Evolutionary conservation across 768 basidiomycete genomes (phyloP), one percentile per base, ranked within the genome.

Genomic region (Phlebiopsis gigantea): DNA sequence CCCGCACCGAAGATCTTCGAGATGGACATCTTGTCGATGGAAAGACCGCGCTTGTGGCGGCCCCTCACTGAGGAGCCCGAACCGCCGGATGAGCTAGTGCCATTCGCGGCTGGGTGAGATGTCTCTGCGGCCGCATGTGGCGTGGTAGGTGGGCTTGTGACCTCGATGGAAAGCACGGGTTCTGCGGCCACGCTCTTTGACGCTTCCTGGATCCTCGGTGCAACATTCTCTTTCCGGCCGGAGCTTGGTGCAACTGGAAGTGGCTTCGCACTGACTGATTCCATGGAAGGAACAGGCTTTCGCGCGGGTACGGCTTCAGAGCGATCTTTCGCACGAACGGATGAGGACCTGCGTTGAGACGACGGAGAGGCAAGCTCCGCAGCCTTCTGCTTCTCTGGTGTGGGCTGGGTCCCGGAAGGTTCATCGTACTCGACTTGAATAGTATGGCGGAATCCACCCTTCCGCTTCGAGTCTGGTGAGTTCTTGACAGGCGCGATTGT

Each of bases 341-440:
- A 66, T 25, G 62, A 59, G 42, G 57, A 62, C 61, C 63, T 61
- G 26, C 31, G 44, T 19, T 52, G 55, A 5, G 55, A 41, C 17
- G 60, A 45, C 4, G 54, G 12, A 44, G 26, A 19, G 12, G n/a
- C 41, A 34, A 57, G 14, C 10, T 42, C 30, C 10, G 55, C 31
- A 1, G 46, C 5, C 24, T 46, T 15, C 19, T 25, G 17, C 30
- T 31, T 44, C 26, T 65, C 55, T 30, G 53, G 56, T 21, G 60
- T 44, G 4, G 60, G 55, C 29, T 62, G 57, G 43, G 63, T 65
- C 2, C 65, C 62, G n/a, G 69, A 68, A 5, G 79, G 79, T 55
- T 86, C 85, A 56, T 88, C 89, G 64, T 98, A 98, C 71, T 99
- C 97, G 57, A 98, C 88, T 70, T 98, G 97, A 46, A 98, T 91